Percentiles rank a stretch among this genome's conserved stretches.
These are phyloP conservation scores for Salix exigua DNA, from an alignment of 345 rosid species.

Conservation along the genomic window DNA sequence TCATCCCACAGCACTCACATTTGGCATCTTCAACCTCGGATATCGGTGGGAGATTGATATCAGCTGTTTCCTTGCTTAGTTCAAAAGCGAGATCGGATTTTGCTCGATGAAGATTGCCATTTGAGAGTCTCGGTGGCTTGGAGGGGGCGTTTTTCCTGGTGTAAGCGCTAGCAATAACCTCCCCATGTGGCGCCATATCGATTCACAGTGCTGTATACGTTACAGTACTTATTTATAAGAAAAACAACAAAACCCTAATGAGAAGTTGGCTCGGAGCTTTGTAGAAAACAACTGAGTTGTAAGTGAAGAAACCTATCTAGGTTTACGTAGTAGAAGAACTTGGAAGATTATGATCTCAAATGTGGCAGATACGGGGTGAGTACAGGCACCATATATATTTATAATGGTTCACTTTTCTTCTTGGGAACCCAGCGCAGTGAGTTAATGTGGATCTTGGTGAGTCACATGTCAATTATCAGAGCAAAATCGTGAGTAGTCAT, in stretches of 20 bases:
- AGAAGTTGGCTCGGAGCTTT: background rate
- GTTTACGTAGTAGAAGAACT: background rate
- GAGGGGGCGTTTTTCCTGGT: conserved; percentile 31
- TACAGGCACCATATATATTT: conserved; percentile 20
- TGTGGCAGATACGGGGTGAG: conserved; percentile 1
- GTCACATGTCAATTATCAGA: conserved; percentile 36
- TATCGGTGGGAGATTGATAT: conserved; percentile 34
- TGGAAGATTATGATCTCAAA: background rate
- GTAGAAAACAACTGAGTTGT: background rate
- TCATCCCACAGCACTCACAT: conserved; percentile 92
- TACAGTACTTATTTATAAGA: background rate
- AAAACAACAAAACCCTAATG: background rate
- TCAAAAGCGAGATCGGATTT: conserved; percentile 57
- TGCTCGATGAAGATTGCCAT: conserved; percentile 51
- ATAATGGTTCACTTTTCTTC: conserved; percentile 14
- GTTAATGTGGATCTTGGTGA: conserved; percentile 37
- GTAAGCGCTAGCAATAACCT: conserved; percentile 27
- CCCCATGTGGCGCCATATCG: conserved; percentile 67
- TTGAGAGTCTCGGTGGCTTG: conserved; percentile 57
- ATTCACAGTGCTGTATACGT: background rate
- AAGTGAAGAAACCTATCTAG: background rate
- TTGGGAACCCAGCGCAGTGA: background rate
- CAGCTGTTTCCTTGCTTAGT: conserved; percentile 37
- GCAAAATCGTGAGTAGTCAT: conserved; percentile 15
- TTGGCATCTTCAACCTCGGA: conserved; percentile 74